Base-by-base conservation (phyloP, 192 early-diverging fungal species). In the Umbelopsis sp. region DNA sequence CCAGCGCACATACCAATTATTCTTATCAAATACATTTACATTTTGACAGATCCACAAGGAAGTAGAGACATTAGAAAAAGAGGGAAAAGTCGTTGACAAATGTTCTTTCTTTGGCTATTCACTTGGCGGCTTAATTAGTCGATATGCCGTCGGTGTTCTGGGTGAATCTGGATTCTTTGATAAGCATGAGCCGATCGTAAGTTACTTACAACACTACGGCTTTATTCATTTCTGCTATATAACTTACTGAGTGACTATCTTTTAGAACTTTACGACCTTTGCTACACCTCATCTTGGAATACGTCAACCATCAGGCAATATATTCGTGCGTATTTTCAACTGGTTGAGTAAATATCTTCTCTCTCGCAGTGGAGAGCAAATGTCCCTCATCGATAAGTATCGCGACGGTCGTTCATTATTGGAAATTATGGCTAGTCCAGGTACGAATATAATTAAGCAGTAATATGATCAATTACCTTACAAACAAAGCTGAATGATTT, bases 211-310 rank as follows among this genome's bases (percentile, higher is more conserved):
- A 11, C 4, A 1, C 45, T 2, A 11, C 8, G 7, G 34, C 12
- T n/a, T 26, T 14, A 24, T 3, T 36, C 41, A 21, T 53, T 70
- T 12, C 3, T 32, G 10, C 16, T 21, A 52, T 10, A 52, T 31
- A 14, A 1, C 5, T 53, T 78, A 26, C 50, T 65, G 31, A 51
- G 53, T 21, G 11, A 4, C 36, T 32, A 26, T 65, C n/a, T 54
- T 38, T 21, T 69, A 82, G 81, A 72, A 80, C n/a, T 87, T 87
- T 71, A 71, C 77, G 4, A 84, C 87, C 6, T 84, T 89, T 78
- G 87, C 86, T 3, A 87, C 87, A 36, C 87, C 87, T 16, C 87
- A 89, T 67, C 67, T 89, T 59, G 87, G 87, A 0, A 79, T 84
- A 24, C 50, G 72, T n/a, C 50, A 54, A 38, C 82, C 82, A 1